Base-by-base conservation (phyloP, 192 early-diverging fungal genomes). In the Coemansia sp. region DNA sequence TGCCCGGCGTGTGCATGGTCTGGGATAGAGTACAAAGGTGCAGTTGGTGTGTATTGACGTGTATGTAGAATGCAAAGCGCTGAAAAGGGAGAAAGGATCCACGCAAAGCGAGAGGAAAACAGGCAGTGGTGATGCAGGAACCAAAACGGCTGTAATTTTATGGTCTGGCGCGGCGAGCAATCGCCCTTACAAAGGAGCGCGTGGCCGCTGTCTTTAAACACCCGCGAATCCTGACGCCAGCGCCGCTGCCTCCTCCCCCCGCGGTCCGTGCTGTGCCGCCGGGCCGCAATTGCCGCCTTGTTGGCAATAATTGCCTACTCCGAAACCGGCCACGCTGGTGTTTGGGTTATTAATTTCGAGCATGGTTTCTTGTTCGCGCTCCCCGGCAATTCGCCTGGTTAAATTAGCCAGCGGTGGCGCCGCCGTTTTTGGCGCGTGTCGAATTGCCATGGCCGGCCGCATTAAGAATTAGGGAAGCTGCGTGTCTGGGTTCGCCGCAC, bases 381-480 rank as follows among this genome's bases (percentile, higher is more conserved):
- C 42, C 26, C 43, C 43, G 43, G 43, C 8, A 45, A 45, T 45
- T 26, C 20, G 26, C 10, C 8, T 43, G 21, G 15, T 23, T 28
- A 45, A 45, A 26, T 45, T 45, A 45, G 8, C 43, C 43, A 45
- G 43, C 2, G 12, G 43, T 45, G 43, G 43, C 43, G 43, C 26
- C n/a, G 8, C 20, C 15, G 5, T 17, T 39, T 39, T 17, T 39
- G 17, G n/a, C 11, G 8, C 15, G 17, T 7, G 23, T 23, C 20
- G n/a, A 45, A 45, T 45, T 45, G 43, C 23, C 23, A 26, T 45
- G 43, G n/a, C 43, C 10, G 23, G 17, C 10, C 26, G 26, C 26
- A 45, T n/a, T 45, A 12, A 11, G 26, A 45, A 26, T 45, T 45
- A 45, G 43, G 43, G 43, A 45, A 26, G 43, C n/a, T n/a, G n/a